Conservation (phyloP, 2,329 filamentous ascomycete genomes). For the Xylariaceae sp. region DNA sequence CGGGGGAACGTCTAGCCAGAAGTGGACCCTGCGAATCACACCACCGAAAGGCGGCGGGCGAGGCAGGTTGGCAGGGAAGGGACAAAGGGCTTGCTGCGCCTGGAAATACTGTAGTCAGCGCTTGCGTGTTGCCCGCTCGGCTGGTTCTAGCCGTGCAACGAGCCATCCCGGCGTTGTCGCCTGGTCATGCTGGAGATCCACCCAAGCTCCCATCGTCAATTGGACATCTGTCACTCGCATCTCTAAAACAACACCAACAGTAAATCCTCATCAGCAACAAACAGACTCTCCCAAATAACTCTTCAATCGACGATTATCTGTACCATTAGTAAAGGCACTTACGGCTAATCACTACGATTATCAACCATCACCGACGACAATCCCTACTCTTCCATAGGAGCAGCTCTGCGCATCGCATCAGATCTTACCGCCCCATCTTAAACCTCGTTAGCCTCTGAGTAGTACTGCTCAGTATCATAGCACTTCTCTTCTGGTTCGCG, state of each 20-base stretch:
- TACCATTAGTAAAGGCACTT: not conserved
- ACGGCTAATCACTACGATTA: not conserved
- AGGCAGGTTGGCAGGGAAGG: too few relatives aligned
- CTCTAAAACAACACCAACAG: slow-evolving; percentile 16
- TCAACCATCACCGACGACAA: too few relatives aligned
- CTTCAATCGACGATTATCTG: not conserved
- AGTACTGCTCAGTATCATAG: not conserved
- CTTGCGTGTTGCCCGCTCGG: not conserved
- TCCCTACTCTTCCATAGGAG: not conserved
- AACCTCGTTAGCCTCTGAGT: not conserved
- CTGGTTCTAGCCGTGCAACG: not conserved
- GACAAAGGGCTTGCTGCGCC: too few relatives aligned
- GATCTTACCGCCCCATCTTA: slow-evolving; percentile 1
- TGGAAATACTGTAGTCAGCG: not conserved
- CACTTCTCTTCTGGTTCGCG: not conserved
- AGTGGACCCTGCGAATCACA: too few relatives aligned
- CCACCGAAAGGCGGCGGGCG: too few relatives aligned
- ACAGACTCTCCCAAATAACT: too few relatives aligned
- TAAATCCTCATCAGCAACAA: slow-evolving; percentile 16
- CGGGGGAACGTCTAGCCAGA: too few relatives aligned
- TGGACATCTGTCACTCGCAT: slow-evolving; percentile 12
- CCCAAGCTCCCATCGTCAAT: slow-evolving; percentile 2
- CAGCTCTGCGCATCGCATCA: slow-evolving; percentile 11
- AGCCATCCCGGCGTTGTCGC: not conserved
- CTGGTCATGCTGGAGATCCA: not conserved